phyloP scores from a whole-genome alignment of 2,329 filamentous ascomycete genomes.

The Rugonectria rugulosa region DNA sequence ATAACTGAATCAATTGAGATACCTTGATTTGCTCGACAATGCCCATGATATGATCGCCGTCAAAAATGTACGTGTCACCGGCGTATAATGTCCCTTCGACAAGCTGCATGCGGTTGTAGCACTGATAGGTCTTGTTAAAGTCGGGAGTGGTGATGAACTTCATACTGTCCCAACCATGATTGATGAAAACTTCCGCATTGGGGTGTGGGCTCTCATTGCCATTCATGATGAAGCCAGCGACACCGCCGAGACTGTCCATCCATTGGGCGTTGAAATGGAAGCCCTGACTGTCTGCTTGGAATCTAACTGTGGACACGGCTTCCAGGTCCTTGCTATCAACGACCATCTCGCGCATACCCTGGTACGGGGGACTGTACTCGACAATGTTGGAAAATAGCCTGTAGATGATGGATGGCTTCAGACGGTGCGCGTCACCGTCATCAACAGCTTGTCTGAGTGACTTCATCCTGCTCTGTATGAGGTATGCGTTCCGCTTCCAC shows the following conservation, averaged over 20 bases:
- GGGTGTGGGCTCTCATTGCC: conserved; percentile 55
- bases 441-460: conserved; percentile 50
- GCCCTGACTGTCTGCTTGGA: conserved; percentile 51
- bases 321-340: conserved; percentile 43
- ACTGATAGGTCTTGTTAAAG: conserved; percentile 56
- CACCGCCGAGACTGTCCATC: conserved; percentile 66
- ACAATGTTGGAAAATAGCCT: conserved; percentile 68
- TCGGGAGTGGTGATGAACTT: conserved; percentile 47
- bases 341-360: conserved; percentile 66
- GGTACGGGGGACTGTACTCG: conserved; percentile 62
- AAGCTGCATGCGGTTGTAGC: conserved; percentile 66
- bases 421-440: conserved; percentile 28
- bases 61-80: conserved; percentile 65
- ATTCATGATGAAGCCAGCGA: conserved; percentile 69
- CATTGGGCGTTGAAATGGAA: conserved; percentile 66
- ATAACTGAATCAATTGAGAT: neutral
- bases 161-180: conserved; percentile 65
- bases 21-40: conserved; percentile 62
- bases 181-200: conserved; percentile 67
- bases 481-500: conserved; percentile 48
- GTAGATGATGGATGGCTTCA: conserved; percentile 56
- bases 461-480: conserved; percentile 70
- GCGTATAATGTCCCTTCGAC: conserved; percentile 47
- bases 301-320: conserved; percentile 55
- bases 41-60: conserved; percentile 59